Evolutionary conservation across 2,329 filamentous ascomycete genomes (phyloP).

Genomic region (Fusarium sp.): DNA sequence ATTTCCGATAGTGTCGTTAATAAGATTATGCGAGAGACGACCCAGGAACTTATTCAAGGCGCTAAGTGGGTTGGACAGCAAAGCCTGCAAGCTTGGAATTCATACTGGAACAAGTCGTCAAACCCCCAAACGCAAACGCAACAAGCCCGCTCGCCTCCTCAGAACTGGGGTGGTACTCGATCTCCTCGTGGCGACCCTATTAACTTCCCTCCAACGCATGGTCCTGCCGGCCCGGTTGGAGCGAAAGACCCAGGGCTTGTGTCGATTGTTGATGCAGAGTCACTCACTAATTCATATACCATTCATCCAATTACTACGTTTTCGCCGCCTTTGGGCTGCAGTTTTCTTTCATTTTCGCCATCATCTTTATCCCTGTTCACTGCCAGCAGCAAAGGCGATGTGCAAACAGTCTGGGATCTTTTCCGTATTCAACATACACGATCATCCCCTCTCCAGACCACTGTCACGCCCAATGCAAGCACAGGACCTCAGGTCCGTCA

Average conservation of each 20-base stretch:
- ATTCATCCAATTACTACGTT: constrained; percentile 77
- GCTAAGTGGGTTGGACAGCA: constrained; percentile 83
- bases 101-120: constrained; percentile 75
- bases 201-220: constrained; percentile 82
- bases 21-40: constrained; percentile 81
- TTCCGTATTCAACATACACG: constrained; percentile 72
- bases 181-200: constrained; percentile 58
- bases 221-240: constrained; percentile 65
- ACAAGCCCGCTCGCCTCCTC: constrained; percentile 58
- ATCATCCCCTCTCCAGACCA: constrained; percentile 67
- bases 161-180: constrained; percentile 59
- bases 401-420: constrained; percentile 84
- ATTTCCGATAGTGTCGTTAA: constrained; percentile 78
- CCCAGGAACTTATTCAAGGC: constrained; percentile 79
- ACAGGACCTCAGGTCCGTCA: constrained; percentile 76
- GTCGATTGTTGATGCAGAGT: constrained; percentile 77
- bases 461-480: constrained; percentile 55
- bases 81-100: constrained; percentile 80
- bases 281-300: constrained; percentile 61
- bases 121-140: constrained; percentile 55
- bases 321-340: constrained; percentile 77
- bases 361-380: constrained; percentile 79
- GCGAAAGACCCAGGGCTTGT: constrained; percentile 77
- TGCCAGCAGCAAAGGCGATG: constrained; percentile 84
- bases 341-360: constrained; percentile 82